Conservation (phyloP, 345 rosid genomes). For the Eucalyptus brandiana region DNA sequence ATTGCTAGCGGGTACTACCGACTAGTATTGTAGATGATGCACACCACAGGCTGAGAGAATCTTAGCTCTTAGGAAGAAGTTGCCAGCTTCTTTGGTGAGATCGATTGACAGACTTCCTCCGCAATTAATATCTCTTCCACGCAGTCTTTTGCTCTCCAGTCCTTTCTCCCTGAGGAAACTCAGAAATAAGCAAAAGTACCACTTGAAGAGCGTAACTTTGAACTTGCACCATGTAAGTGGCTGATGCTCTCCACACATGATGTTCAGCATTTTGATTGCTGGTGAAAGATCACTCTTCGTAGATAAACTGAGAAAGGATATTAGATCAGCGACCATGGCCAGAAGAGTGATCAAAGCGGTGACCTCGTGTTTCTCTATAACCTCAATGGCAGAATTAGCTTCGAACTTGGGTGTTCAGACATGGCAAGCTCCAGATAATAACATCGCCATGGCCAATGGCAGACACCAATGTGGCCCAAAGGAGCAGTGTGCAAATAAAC, state of each 20-base stretch:
- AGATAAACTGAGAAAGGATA: conserved; percentile 29
- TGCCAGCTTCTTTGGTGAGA: conserved; percentile 18
- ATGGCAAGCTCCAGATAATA: conserved; percentile 77
- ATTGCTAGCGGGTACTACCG: neutral
- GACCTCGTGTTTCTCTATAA: conserved; percentile 36
- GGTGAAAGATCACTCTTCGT: neutral
- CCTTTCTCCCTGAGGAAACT: neutral
- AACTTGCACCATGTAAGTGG: too few species aligned
- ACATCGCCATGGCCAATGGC: conserved; percentile 77
- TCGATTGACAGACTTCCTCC: conserved; percentile 53
- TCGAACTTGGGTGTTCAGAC: conserved; percentile 68
- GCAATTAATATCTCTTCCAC: conserved; percentile 48
- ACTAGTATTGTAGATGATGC: neutral
- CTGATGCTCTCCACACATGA: neutral
- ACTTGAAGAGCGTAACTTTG: neutral
- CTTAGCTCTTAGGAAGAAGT: too few species aligned
- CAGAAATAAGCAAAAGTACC: neutral
- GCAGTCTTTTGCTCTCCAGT: too few species aligned
- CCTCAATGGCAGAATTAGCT: conserved; percentile 34
- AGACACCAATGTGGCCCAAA: conserved; percentile 72
- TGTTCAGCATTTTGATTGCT: too few species aligned
- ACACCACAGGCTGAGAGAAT: conserved; percentile 61
- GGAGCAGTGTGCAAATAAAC: conserved; percentile 84
- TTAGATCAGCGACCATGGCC: conserved; percentile 59
- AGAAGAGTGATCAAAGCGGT: conserved; percentile 81